Evolutionary conservation across 371 early-diverging fungal genomes (phyloP).

Genomic region (Mucor saturninus): DNA sequence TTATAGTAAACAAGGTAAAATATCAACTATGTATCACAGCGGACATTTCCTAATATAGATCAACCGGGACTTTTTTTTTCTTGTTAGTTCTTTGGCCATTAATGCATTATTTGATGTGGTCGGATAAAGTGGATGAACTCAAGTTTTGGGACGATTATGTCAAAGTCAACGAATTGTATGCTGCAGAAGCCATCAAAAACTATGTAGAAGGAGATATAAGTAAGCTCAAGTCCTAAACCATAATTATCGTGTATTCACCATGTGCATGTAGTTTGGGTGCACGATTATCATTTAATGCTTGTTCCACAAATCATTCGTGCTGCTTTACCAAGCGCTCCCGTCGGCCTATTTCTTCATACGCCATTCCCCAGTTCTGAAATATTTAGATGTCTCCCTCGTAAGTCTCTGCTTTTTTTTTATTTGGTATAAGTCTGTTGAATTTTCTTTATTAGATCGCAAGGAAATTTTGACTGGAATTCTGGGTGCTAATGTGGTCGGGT

Average conservation of each 20-base stretch:
- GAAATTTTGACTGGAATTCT: slow-evolving; percentile 93
- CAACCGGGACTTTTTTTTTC: slow-evolving; percentile 7
- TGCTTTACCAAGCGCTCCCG: slow-evolving; percentile 78
- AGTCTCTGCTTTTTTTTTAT: slow-evolving; percentile 57
- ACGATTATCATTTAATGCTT: slow-evolving; percentile 99
- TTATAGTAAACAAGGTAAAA: slow-evolving; percentile 85
- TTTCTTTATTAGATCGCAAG: slow-evolving; percentile 66
- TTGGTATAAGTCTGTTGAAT: slow-evolving; percentile 59
- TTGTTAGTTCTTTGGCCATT: slow-evolving; percentile 93
- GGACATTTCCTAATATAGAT: slow-evolving; percentile 8
- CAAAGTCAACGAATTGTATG: slow-evolving; percentile 87
- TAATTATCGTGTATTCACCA: slow-evolving; percentile 62
- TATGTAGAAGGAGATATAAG: slow-evolving; percentile 89
- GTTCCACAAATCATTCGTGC: slow-evolving; percentile 85
- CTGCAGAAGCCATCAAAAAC: slow-evolving; percentile 72
- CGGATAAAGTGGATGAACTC: slow-evolving; percentile 73
- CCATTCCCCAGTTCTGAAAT: slow-evolving; percentile 97
- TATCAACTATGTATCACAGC: not conserved
- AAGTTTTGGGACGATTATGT: slow-evolving; percentile 88
- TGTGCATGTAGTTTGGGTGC: slow-evolving; percentile 94
- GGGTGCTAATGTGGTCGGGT: slow-evolving; percentile 89
- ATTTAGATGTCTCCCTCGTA: slow-evolving; percentile 79
- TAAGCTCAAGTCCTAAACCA: slow-evolving; percentile 66
- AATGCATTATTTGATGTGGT: slow-evolving; percentile 95
- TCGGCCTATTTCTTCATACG: slow-evolving; percentile 99